These are phyloP conservation scores for Kluyveromyces siamensis DNA, from an alignment of 805 yeast genomes.

Conservation along the genomic window DNA sequence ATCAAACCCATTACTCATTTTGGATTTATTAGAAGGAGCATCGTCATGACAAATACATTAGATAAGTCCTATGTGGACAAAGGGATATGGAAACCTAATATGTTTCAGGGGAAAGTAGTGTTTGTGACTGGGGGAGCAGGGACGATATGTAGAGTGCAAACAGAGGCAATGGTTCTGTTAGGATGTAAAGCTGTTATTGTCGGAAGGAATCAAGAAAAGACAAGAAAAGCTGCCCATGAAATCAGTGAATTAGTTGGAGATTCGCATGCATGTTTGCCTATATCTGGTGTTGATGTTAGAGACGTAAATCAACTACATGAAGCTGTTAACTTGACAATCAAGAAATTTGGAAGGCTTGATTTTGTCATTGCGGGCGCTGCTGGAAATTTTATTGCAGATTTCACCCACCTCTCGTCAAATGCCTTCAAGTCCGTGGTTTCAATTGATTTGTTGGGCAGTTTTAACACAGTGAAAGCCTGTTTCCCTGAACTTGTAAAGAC, in stretches of 20 bases:
- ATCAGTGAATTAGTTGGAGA: slow-evolving; percentile 49
- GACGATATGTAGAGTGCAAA: slow-evolving; percentile 85
- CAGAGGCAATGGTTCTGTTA: slow-evolving; percentile 69
- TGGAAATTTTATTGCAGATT: slow-evolving; percentile 80
- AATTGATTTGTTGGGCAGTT: slow-evolving; percentile 83
- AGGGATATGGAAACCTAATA: slow-evolving; percentile 42
- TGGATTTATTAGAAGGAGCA: background rate
- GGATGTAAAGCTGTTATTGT: slow-evolving; percentile 85
- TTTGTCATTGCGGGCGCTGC: slow-evolving; percentile 93
- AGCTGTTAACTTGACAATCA: slow-evolving; percentile 62
- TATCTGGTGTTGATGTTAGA: slow-evolving; percentile 74
- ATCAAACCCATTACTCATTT: background rate
- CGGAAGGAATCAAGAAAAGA: slow-evolving; percentile 66
- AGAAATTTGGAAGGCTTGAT: slow-evolving; percentile 68
- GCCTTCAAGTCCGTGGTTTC: slow-evolving; percentile 84
- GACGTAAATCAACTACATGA: slow-evolving; percentile 44
- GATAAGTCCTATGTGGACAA: slow-evolving; percentile 21
- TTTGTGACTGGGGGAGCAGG: slow-evolving; percentile 97
- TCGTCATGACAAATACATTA: slow-evolving; percentile 21
- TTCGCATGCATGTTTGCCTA: slow-evolving; percentile 52
- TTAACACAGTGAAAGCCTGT: slow-evolving; percentile 80
- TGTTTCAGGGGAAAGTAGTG: slow-evolving; percentile 78
- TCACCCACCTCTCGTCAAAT: slow-evolving; percentile 68
- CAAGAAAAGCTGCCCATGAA: slow-evolving; percentile 59
- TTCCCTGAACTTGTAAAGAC: slow-evolving; percentile 52